These are phyloP conservation scores for Colletotrichum graminicola DNA, from an alignment of 2,329 filamentous ascomycete genomes.

Conservation along the genomic window DNA sequence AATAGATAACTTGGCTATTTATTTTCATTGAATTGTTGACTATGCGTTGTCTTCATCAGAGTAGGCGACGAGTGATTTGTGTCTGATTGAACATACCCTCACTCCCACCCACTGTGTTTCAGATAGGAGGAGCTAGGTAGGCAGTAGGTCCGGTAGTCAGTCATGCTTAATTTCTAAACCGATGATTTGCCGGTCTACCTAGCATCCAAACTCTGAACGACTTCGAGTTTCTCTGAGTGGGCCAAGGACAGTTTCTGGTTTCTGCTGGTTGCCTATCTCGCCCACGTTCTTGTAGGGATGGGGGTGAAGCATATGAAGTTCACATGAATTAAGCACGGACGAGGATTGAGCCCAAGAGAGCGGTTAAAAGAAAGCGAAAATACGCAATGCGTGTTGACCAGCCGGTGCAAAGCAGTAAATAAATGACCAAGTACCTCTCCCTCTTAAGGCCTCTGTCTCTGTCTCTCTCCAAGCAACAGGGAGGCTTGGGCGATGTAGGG, in stretches of 20 bases:
- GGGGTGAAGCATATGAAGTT: background rate
- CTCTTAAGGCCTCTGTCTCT: background rate
- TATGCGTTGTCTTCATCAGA: background rate
- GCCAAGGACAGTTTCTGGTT: conserved; percentile 24
- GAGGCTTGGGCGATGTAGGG: conserved; percentile 4
- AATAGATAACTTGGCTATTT: background rate
- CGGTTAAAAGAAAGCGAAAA: background rate
- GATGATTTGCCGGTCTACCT: conserved; percentile 26
- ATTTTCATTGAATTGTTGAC: no score
- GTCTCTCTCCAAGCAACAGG: background rate
- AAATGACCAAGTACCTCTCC: conserved; percentile 1
- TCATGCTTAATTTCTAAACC: background rate
- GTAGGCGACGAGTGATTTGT: background rate
- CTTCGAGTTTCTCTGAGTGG: conserved; percentile 28
- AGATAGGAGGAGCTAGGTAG: background rate
- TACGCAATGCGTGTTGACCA: conserved; percentile 8
- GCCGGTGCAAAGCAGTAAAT: conserved; percentile 5
- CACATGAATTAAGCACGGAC: background rate
- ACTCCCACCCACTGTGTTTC: no score
- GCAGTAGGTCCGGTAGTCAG: background rate
- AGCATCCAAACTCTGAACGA: conserved; percentile 15
- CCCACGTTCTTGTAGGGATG: background rate
- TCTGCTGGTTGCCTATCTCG: conserved; percentile 19
- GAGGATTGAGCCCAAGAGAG: background rate
- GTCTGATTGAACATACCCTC: background rate